Evolutionary conservation across 805 yeast species (phyloP).

Genomic region (Priceomyces melissophilus): DNA sequence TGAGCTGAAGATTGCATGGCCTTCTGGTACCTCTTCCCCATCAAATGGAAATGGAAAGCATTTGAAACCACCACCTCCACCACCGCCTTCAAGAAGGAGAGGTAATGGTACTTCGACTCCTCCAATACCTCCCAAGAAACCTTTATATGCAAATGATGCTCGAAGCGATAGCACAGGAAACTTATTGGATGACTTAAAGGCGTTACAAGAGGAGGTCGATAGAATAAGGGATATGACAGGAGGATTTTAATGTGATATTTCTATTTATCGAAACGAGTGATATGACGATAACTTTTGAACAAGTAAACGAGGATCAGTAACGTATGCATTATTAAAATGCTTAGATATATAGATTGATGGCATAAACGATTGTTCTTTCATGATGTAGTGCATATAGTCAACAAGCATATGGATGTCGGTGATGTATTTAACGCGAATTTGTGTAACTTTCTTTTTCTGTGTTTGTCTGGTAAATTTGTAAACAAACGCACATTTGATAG

Average conservation of each 20-base stretch:
- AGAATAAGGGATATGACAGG: constrained; percentile 47
- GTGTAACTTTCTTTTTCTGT: constrained; percentile 1
- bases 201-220: constrained; percentile 69
- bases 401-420: too few species aligned
- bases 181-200: constrained; percentile 61
- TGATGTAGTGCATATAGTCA: too few species aligned
- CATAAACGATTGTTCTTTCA: too few species aligned
- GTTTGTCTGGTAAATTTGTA: background rate
- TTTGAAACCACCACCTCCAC: constrained; percentile 27
- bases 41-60: constrained; percentile 10
- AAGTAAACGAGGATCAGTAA: too few species aligned
- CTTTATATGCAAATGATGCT: constrained; percentile 3
- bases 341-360: too few species aligned
- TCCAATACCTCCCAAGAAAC: constrained; percentile 27
- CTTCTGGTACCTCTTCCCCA: constrained; percentile 18
- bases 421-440: background rate
- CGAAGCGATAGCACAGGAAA: constrained; percentile 41
- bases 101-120: constrained; percentile 11
- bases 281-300: too few species aligned
- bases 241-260: constrained; percentile 28
- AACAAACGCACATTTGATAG: constrained; percentile 3
- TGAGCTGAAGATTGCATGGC: background rate
- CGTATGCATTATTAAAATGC: too few species aligned
- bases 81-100: constrained; percentile 39
- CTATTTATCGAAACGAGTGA: background rate